Evolutionary conservation across 2,329 filamentous ascomycete genomes (phyloP), one percentile per base, ranked within the genome.

Genomic region (Exutisphaerella laricina): DNA sequence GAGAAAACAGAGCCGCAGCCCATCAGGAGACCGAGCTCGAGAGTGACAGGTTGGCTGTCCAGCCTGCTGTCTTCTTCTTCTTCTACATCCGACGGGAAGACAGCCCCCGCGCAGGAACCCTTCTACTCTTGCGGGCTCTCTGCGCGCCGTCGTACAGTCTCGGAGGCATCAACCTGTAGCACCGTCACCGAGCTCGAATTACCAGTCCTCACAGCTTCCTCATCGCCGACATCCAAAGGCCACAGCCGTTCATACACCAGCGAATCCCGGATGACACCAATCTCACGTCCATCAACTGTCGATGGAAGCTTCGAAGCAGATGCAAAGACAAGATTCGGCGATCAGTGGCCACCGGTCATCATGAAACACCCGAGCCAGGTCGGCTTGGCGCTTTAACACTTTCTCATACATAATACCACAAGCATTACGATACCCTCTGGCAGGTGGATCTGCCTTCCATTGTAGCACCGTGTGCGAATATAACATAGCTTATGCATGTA

Each of bases 1-100:
- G 35, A 42, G 18, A 16, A n/a, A 20, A 16, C 20, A 31, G n/a
- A 34, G 16, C 30, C 16, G 20, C 20, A 23, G n/a, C 34, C 34
- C 3, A 31, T 39, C 18, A 33, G 34, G 20, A 30, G 39, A 12
- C 40, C 36, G 12, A 46, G 37, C 29, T 53, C 48, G 8, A 38
- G 56, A 40, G 52, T 62, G 8, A 49, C 58, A 2, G 54, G 55
- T 14, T 61, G 57, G 59, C 50, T 61, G 2, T 58, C 54, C 1
- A 51, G 39, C n/a, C 42, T 61, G 17, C 18, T 53, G 12, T 45
- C 50, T n/a, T 47, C 56, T 6, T 38, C n/a, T n/a, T n/a, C n/a
- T n/a, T n/a, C n/a, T n/a, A n/a, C n/a, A n/a, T n/a, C 44, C 26
- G 26, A 41, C 26, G 13, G 37, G 39, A 13, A 33, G 20, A 22